Base-by-base conservation (phyloP, 83 land plant genomes). In the Picea mariana region DNA sequence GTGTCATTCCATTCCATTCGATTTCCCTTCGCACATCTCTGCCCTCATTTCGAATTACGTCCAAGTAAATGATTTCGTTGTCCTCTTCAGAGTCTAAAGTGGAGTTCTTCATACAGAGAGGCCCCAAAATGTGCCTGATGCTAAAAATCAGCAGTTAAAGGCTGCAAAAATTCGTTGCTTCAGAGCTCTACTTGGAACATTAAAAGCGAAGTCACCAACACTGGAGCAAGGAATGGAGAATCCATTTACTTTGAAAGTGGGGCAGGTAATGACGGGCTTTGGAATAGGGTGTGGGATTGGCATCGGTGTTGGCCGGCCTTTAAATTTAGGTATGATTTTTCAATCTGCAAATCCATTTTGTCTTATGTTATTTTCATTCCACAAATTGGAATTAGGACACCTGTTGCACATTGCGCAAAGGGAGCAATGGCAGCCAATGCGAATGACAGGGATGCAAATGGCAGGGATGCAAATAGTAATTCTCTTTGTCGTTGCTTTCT, bases 221-320 rank as follows among this genome's bases (percentile, higher is more conserved):
- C 12, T 6, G 40, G 44, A 11, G 24, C 8, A 49, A 79, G 82
- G 69, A 72, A 52, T 95, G 80, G 94, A 89, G 86, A 97, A 95
- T 81, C 99, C 99, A 5, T 95, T 97, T 87, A 83, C 88, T 81
- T 83, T 97, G 69, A 92, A 94, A 80, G 93, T 95, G 66, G 94
- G 91, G 27, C 99, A 97, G 92, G 95, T 97, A 62, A 91, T 97
- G 82, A 97, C 96, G 5, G 99, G 99, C 81, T 92, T 97, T 79
- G 99, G 99, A 63, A 79, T 92, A 40, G 99, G 99, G 9, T 97
- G 99, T 83, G 99, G 99, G n/a, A 59, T 97, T 67, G 99, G 99
- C n/a, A 91, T 97, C 75, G 99, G 99, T 75, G 90, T 95, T 31
- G 99, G 99, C 24, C 84, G 91, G 47, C 96, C 98, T 67, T 69